Percentiles rank a stretch among this genome's conserved stretches.
These are phyloP conservation scores for Articulospora tetracladia DNA, from an alignment of 495 filamentous ascomycete species.

Conservation along the genomic window DNA sequence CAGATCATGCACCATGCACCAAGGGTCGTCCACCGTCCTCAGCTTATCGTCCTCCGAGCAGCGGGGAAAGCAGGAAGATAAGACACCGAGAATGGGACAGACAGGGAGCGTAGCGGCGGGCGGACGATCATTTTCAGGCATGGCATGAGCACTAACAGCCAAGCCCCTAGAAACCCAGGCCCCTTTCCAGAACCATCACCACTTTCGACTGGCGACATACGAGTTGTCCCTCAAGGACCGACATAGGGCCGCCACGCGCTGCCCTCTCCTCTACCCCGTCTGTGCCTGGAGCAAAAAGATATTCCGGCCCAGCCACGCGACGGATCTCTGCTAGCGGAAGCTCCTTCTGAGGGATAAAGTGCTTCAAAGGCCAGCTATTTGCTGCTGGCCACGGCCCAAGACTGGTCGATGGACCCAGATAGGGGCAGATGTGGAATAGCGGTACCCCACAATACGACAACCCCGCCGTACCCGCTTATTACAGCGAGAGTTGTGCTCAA, in stretches of 20 bases:
- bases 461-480: neutral
- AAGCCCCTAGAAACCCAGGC: too few species aligned
- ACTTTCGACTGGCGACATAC: too few species aligned
- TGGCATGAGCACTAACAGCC: too few species aligned
- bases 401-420: neutral
- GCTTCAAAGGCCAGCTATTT: neutral
- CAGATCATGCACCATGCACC: too few species aligned
- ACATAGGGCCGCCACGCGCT: neutral
- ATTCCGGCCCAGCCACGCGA: slow-evolving; percentile 14
- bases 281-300: neutral
- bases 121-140: too few species aligned
- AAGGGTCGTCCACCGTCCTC: too few species aligned
- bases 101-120: too few species aligned
- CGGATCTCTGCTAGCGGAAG: neutral
- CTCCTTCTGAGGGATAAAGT: neutral
- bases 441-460: neutral
- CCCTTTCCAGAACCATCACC: too few species aligned
- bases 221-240: neutral
- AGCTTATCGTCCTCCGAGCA: neutral
- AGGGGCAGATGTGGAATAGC: neutral
- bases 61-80: neutral
- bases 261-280: neutral
- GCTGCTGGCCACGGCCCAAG: neutral
- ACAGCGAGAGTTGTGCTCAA: neutral
- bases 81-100: neutral